Base-by-base conservation (phyloP, 257 asterid genomes). In the Lithospermum erythrorhizon region DNA sequence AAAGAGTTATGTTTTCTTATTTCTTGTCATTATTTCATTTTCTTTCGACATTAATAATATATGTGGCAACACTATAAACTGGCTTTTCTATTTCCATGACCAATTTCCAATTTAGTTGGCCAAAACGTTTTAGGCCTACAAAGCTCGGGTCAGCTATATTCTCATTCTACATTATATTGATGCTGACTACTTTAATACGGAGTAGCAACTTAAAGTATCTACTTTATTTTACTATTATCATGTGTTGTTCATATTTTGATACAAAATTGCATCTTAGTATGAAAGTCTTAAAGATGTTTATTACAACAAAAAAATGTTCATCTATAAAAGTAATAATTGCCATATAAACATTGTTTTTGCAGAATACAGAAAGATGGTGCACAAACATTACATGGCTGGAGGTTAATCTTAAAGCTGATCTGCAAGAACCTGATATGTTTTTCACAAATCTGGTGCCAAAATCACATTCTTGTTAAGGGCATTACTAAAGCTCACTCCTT, bases 301-400 rank as follows among this genome's bases (percentile, higher is more conserved):
- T 41, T 13, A 5, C 18, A 41, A 41, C 49, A 53, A 20, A 6
- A n/a, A 53, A 11, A 6, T 53, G 27, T 53, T 53, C 57, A n/a
- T 53, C 0, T 7, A 16, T 22, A 21, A 19, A 11, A 19, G 25
- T 53, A 18, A 11, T 52, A 53, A 55, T 16, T 20, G 5, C 20
- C 15, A 55, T 8, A 6, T 67, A 20, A 24, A 59, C 25, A 62
- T 53, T 57, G 47, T 25, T 57, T 21, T 65, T 81, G 78, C 77
- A 86, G 95, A 83, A 59, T 83, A 83, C 78, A 71, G 72, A 53
- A 83, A 81, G 67, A 80, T 76, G 81, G 89, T 86, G 57, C 81
- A 61, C 24, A 86, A 78, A 62, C 82, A 78, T 68, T 70, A 81
- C 72, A 68, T 53, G 70, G 78, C 78, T 35, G 89, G 77, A 57